phyloP scores from a whole-genome alignment of 495 filamentous ascomycete species.

The Bacidia gigantensis region DNA sequence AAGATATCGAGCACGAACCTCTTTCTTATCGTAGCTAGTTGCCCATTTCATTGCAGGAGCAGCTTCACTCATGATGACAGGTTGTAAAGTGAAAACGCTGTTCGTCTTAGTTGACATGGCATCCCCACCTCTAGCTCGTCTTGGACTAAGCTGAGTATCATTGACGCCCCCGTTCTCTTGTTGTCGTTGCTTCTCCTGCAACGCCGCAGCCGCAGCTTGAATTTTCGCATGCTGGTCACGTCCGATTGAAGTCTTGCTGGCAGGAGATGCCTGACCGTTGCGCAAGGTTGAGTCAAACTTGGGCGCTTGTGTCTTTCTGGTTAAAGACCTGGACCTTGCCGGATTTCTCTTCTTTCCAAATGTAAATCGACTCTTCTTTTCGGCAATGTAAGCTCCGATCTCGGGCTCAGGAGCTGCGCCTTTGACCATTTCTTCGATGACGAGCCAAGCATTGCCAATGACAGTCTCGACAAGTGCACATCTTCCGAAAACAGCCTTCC shows the following conservation, averaged over 20 bases:
- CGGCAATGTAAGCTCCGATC: constrained; percentile 72
- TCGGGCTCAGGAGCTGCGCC: constrained; percentile 79
- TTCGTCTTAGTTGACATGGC: constrained; percentile 60
- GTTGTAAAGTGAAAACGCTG: constrained; percentile 82
- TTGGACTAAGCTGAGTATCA: constrained; percentile 13
- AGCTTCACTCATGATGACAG: constrained; percentile 72
- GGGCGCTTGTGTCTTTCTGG: constrained; percentile 26
- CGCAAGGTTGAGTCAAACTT: constrained; percentile 39
- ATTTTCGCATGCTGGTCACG: constrained; percentile 88
- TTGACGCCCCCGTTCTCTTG: constrained; percentile 27
- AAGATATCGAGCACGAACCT: constrained; percentile 68
- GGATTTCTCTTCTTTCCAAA: constrained; percentile 59
- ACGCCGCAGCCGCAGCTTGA: constrained; percentile 70
- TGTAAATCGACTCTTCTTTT: constrained; percentile 86
- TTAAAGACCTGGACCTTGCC: constrained; percentile 52
- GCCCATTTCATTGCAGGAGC: constrained; percentile 95
- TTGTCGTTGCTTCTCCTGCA: constrained; percentile 57
- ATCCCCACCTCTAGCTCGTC: constrained; percentile 33
- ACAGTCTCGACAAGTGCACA: constrained; percentile 84
- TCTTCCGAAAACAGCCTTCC: constrained; percentile 87
- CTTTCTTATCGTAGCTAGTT: constrained; percentile 73
- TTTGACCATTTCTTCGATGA: constrained; percentile 92
- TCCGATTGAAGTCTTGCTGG: constrained; percentile 79
- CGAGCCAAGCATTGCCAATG: constrained; percentile 78
- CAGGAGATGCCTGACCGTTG: constrained; percentile 30